A percentile compares a stretch with the other conserved stretches of the same genome.
phyloP scores from a whole-genome alignment of 1,139 yeast genomes.

The Sugiyamaella pinicola region DNA sequence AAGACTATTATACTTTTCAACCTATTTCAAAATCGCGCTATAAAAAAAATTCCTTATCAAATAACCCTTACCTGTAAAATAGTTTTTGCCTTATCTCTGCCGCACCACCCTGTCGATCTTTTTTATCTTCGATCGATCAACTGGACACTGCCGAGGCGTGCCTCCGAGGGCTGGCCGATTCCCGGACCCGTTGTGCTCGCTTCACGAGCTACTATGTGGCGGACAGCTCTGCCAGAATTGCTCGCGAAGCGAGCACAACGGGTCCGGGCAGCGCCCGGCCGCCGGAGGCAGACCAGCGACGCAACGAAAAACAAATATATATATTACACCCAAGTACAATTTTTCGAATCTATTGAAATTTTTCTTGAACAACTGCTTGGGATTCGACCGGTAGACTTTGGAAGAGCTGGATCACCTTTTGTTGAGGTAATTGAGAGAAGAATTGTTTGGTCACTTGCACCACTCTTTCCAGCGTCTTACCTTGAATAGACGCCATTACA shows the following conservation, averaged over 20 bases:
- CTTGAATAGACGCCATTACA: conserved; percentile 65
- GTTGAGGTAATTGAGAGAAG: conserved; percentile 52
- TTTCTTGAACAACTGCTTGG: conserved; percentile 59
- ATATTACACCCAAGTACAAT: conserved; percentile 18
- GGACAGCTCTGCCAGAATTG: too few species aligned
- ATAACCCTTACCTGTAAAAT: background rate
- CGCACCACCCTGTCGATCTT: too few species aligned
- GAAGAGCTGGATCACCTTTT: conserved; percentile 65
- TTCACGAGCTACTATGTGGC: too few species aligned
- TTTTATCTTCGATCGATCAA: too few species aligned
- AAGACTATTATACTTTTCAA: background rate
- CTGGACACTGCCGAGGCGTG: background rate
- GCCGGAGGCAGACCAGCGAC: conserved; percentile 4
- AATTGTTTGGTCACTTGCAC: conserved; percentile 57
- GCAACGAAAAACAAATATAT: conserved; percentile 3
- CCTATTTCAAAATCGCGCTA: background rate
- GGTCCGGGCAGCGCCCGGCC: conserved; percentile 6
- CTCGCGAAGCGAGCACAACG: conserved; percentile 1
- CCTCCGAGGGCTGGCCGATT: background rate
- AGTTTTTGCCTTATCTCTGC: background rate
- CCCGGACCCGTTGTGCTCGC: background rate
- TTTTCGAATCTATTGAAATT: conserved; percentile 28
- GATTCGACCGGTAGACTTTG: conserved; percentile 65
- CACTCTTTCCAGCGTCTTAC: conserved; percentile 66
- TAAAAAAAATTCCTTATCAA: conserved; percentile 14